Conservation (phyloP, 352 stramenopile genomes). For the Phytophthora megakarya region DNA sequence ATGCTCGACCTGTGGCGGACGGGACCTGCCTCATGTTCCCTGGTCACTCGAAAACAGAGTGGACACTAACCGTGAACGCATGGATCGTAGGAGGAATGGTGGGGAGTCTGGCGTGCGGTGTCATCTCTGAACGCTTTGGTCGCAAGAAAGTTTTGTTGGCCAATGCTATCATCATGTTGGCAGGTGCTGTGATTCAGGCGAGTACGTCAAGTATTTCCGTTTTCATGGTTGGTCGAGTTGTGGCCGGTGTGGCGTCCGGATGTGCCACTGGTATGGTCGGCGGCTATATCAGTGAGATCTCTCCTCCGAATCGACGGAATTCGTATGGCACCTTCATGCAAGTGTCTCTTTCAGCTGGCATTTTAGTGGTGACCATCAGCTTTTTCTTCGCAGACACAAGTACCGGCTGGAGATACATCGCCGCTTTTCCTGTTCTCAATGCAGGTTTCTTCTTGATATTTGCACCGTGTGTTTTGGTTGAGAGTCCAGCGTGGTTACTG, state of each 20-base stretch:
- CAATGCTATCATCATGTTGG: slow-evolving; percentile 44
- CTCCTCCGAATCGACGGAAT: slow-evolving; percentile 38
- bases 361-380: slow-evolving; percentile 40
- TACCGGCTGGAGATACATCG: slow-evolving; percentile 39
- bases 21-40: slow-evolving; percentile 36
- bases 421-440: slow-evolving; percentile 39
- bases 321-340: slow-evolving; percentile 46
- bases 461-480: slow-evolving; percentile 34
- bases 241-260: slow-evolving; percentile 46
- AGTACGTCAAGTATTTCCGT: slow-evolving; percentile 34
- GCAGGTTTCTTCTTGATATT: slow-evolving; percentile 33
- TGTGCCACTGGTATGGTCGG: slow-evolving; percentile 38
- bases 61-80: slow-evolving; percentile 53
- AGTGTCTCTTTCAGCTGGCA: slow-evolving; percentile 40
- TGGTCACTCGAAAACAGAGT: slow-evolving; percentile 36
- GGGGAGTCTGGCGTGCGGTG: slow-evolving; percentile 42
- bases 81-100: slow-evolving; percentile 68
- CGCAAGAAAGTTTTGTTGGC: slow-evolving; percentile 44
- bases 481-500: slow-evolving; percentile 53
- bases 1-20: slow-evolving; percentile 38
- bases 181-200: slow-evolving; percentile 38
- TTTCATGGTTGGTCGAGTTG: slow-evolving; percentile 44
- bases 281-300: slow-evolving; percentile 52
- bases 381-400: slow-evolving; percentile 45
- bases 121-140: slow-evolving; percentile 43